phyloP scores from a whole-genome alignment of 2,329 filamentous ascomycete genomes.

The Alternaria sp. region DNA sequence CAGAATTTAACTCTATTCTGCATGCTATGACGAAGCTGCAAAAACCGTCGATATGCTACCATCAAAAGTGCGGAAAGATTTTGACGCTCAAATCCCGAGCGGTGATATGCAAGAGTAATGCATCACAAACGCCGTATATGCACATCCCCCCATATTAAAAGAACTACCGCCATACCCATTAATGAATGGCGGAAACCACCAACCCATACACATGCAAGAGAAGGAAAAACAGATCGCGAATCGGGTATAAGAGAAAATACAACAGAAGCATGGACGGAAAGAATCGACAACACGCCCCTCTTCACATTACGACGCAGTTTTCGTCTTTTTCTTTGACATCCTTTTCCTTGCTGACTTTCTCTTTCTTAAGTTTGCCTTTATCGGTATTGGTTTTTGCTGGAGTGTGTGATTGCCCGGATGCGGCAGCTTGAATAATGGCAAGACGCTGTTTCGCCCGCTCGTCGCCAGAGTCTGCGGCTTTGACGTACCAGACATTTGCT shows the following conservation, averaged over 20 bases:
- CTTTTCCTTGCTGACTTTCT: constrained; percentile 41
- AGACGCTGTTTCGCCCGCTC: constrained; percentile 87
- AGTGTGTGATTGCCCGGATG: constrained; percentile 61
- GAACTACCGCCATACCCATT: constrained; percentile 20
- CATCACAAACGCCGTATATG: constrained; percentile 26
- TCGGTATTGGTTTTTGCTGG: constrained; percentile 20
- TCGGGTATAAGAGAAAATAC: constrained; percentile 6
- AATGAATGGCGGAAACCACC: constrained; percentile 1
- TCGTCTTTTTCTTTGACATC: constrained; percentile 41
- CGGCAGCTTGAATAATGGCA: constrained; percentile 84
- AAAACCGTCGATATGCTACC: constrained; percentile 12
- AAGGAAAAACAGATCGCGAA: neutral
- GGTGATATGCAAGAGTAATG: constrained; percentile 31
- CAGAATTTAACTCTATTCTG: constrained; percentile 3
- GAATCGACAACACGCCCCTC: neutral
- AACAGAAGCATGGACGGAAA: neutral
- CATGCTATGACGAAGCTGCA: constrained; percentile 13
- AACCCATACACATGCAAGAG: neutral
- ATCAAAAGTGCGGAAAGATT: constrained; percentile 14
- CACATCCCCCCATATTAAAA: constrained; percentile 23
- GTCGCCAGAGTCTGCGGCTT: constrained; percentile 90
- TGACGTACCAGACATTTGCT: constrained; percentile 98
- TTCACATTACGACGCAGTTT: constrained; percentile 51
- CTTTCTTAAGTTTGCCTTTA: constrained; percentile 42
- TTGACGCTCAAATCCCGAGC: constrained; percentile 23